phyloP scores from a whole-genome alignment of 768 basidiomycete genomes.

The Fomitopsis serialis region DNA sequence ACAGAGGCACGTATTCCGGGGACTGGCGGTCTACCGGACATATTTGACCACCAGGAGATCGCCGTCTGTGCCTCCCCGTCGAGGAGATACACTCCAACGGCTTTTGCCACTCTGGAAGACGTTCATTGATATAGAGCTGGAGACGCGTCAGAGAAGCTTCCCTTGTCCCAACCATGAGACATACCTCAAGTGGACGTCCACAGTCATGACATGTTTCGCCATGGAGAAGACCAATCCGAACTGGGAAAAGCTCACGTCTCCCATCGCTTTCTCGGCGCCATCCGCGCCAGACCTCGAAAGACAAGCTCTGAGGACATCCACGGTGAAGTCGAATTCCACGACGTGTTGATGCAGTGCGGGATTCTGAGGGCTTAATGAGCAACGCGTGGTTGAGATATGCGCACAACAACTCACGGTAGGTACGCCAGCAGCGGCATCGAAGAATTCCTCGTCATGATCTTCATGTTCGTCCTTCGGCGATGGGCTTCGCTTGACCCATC shows the following conservation, averaged over 20 bases:
- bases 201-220: slow-evolving; percentile 81
- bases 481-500: slow-evolving; percentile 31
- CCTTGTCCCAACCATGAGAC: not conserved
- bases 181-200: slow-evolving; percentile 76
- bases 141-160: slow-evolving; percentile 4
- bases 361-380: slow-evolving; percentile 11
- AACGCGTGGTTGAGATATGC: not conserved
- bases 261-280: slow-evolving; percentile 66
- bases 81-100: slow-evolving; percentile 68
- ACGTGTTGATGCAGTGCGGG: slow-evolving; percentile 50
- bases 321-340: slow-evolving; percentile 85
- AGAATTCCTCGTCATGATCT: slow-evolving; percentile 56
- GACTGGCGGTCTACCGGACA: slow-evolving; percentile 75
- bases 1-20: slow-evolving; percentile 74
- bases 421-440: slow-evolving; percentile 61
- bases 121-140: slow-evolving; percentile 71
- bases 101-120: slow-evolving; percentile 52
- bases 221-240: slow-evolving; percentile 74
- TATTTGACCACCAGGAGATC: slow-evolving; percentile 82
- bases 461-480: slow-evolving; percentile 23
- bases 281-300: slow-evolving; percentile 65
- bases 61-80: slow-evolving; percentile 34
- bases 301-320: slow-evolving; percentile 75
- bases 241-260: slow-evolving; percentile 70
- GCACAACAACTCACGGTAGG: slow-evolving; percentile 33